These are phyloP conservation scores for Coccomyxa subellipsoidea DNA, from an alignment of 163 green algal species.

Conservation along the genomic window DNA sequence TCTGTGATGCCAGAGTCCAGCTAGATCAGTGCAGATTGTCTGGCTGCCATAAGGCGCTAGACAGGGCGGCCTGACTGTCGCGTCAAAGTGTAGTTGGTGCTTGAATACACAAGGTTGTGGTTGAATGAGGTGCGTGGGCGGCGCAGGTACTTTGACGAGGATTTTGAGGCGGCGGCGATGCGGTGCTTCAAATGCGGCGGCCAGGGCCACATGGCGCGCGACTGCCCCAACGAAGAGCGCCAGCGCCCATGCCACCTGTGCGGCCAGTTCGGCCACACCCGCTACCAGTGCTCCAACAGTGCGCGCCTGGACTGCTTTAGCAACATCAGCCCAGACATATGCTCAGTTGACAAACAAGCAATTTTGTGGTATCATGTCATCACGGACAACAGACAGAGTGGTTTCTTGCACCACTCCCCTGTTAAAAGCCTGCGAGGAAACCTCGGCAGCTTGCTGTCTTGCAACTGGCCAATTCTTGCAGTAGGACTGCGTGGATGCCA, in stretches of 20 bases:
- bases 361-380: too few relatives aligned
- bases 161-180: slow-evolving; percentile 15
- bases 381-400: background rate
- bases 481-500: too few relatives aligned
- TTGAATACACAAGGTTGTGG: too few relatives aligned
- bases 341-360: background rate
- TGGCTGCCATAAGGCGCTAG: too few relatives aligned
- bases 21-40: too few relatives aligned
- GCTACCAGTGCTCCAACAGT: slow-evolving; percentile 22
- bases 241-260: slow-evolving; percentile 23
- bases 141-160: slow-evolving; percentile 36
- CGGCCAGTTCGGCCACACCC: slow-evolving; percentile 28
- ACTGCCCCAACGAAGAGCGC: slow-evolving; percentile 18
- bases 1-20: too few relatives aligned
- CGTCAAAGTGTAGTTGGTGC: too few relatives aligned
- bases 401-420: background rate
- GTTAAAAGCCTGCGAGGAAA: background rate
- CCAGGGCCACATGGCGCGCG: slow-evolving; percentile 17
- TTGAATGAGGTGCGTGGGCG: background rate
- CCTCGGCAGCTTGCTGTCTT: background rate
- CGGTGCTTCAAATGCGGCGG: slow-evolving; percentile 27
- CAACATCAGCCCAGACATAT: background rate
- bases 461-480: too few relatives aligned
- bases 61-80: too few relatives aligned
- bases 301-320: background rate